phyloP scores from a whole-genome alignment of 306 rosid genomes.

The Sechiopsis laciniata region DNA sequence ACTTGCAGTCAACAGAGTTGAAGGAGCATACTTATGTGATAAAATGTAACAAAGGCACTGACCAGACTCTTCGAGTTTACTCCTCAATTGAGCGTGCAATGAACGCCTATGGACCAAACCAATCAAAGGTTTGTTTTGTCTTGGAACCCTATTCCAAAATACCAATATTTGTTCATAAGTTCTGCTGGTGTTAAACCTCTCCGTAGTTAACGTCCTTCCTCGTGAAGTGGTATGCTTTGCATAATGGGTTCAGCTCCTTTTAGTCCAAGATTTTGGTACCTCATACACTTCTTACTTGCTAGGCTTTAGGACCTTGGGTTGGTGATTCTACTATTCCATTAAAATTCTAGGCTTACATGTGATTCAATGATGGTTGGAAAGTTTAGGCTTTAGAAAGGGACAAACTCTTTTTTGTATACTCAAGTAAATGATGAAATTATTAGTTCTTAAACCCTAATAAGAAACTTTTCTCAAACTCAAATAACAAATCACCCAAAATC shows the following conservation, averaged over 20 bases:
- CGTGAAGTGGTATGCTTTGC: background rate
- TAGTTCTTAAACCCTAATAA: too few species aligned
- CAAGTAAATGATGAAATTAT: too few species aligned
- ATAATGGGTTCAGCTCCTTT: background rate
- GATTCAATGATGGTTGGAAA: background rate
- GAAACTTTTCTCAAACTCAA: too few species aligned
- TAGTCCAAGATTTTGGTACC: constrained; percentile 18
- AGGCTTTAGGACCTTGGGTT: background rate
- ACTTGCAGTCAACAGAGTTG: constrained; percentile 55
- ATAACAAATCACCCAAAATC: too few species aligned
- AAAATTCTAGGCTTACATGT: background rate
- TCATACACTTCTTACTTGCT: background rate
- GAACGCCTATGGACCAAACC: constrained; percentile 59
- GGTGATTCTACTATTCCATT: background rate
- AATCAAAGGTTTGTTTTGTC: constrained; percentile 53
- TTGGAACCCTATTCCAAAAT: constrained; percentile 12
- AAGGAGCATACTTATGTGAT: constrained; percentile 55
- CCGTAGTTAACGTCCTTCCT: constrained; percentile 4
- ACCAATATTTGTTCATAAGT: constrained; percentile 6
- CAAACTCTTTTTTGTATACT: too few species aligned
- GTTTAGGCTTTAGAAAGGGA: constrained; percentile 3
- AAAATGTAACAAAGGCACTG: constrained; percentile 60
- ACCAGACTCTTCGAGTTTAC: constrained; percentile 67
- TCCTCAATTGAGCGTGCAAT: constrained; percentile 68
- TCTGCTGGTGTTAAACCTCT: background rate